Evolutionary conservation across 352 stramenopile genomes (phyloP).

Genomic region (Phytopythium delawarense): DNA sequence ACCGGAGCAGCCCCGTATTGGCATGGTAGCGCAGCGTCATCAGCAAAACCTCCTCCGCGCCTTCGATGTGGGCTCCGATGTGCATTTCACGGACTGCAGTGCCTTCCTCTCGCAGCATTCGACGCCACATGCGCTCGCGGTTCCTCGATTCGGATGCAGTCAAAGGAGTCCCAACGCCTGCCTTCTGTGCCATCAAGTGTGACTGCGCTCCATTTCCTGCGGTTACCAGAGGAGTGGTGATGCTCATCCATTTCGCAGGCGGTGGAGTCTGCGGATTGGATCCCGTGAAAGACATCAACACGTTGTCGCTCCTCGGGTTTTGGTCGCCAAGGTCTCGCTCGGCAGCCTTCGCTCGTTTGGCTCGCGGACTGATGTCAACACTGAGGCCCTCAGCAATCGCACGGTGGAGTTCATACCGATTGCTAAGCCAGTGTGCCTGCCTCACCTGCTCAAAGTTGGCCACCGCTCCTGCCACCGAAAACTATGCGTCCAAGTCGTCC

Average conservation of each 20-base stretch:
- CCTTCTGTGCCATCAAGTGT: neutral
- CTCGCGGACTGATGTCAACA: neutral
- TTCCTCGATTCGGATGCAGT: neutral
- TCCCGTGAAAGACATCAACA: neutral
- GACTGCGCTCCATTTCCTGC: neutral
- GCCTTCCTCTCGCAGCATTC: slow-evolving; percentile 43
- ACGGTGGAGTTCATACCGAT: neutral
- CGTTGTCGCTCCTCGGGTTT: slow-evolving; percentile 6
- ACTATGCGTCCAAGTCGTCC: slow-evolving; percentile 34
- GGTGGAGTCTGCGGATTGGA: slow-evolving; percentile 6
- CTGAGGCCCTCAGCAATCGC: neutral
- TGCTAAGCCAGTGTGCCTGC: neutral
- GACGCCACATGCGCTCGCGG: slow-evolving; percentile 23
- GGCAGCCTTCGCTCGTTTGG: neutral
- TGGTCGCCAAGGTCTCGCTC: neutral
- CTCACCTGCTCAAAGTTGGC: neutral
- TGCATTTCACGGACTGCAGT: slow-evolving; percentile 40
- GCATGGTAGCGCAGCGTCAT: slow-evolving; percentile 49
- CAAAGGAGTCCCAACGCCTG: neutral
- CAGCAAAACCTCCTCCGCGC: slow-evolving; percentile 30
- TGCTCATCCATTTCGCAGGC: slow-evolving; percentile 6
- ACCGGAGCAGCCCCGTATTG: slow-evolving; percentile 42
- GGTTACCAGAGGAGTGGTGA: neutral
- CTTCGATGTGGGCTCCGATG: slow-evolving; percentile 38
- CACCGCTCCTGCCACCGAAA: slow-evolving; percentile 63